These are phyloP conservation scores for Epicoccum sorghinum DNA, from an alignment of 2,329 filamentous ascomycete species.

Conservation along the genomic window DNA sequence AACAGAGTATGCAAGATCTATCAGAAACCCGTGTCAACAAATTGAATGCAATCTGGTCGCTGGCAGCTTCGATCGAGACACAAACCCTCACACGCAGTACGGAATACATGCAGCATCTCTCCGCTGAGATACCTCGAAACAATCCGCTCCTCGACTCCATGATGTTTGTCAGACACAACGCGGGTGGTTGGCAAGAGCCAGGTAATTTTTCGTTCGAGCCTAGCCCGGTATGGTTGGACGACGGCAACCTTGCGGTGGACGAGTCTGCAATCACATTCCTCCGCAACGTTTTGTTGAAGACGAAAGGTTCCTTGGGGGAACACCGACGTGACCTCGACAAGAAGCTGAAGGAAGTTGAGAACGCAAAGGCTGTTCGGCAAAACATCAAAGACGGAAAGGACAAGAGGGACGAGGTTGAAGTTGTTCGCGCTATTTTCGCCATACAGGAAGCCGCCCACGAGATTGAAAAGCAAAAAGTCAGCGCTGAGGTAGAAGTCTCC, in stretches of 20 bases:
- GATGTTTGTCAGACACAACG: constrained; percentile 97
- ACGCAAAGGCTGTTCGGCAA: constrained; percentile 73
- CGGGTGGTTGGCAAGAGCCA: constrained; percentile 81
- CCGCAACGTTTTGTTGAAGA: constrained; percentile 89
- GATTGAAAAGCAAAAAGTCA: constrained; percentile 80
- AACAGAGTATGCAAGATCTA: constrained; percentile 80
- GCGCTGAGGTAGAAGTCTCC: constrained; percentile 88
- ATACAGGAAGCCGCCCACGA: constrained; percentile 86
- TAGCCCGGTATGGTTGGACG: constrained; percentile 96
- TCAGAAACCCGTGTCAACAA: constrained; percentile 86
- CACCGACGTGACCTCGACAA: constrained; percentile 82
- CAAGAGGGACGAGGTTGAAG: constrained; percentile 84
- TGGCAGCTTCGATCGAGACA: constrained; percentile 80
- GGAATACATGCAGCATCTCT: constrained; percentile 73
- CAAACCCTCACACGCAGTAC: constrained; percentile 76
- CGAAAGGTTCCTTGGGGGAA: constrained; percentile 81
- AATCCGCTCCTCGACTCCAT: constrained; percentile 88
- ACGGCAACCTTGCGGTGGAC: constrained; percentile 83
- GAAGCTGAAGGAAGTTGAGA: constrained; percentile 84
- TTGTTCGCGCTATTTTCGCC: constrained; percentile 81
- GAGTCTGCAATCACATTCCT: constrained; percentile 88
- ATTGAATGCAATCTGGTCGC: constrained; percentile 83
- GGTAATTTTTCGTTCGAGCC: constrained; percentile 86
- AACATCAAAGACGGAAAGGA: constrained; percentile 82
- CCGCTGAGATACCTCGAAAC: constrained; percentile 84